Evolutionary conservation across 257 asterid species (phyloP), one percentile per base, ranked within the genome.

Genomic region (Solanum clarkiae): DNA sequence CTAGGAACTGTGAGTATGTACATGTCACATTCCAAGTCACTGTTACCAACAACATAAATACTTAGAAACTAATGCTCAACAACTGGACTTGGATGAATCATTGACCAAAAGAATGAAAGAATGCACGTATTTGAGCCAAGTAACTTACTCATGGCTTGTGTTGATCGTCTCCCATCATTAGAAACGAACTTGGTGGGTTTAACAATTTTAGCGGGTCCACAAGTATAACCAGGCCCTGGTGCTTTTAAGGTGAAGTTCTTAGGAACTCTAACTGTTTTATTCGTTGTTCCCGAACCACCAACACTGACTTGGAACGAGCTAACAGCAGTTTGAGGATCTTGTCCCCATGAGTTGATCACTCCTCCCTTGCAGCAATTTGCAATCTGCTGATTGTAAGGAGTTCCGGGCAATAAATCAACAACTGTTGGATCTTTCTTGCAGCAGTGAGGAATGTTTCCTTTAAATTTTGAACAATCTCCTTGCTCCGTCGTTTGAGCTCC

Each of bases 331-430:
- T 75, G 44, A 2, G 91, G 91, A 87, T 94, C 96, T 81, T 94
- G 94, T 1, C 85, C 94, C 96, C 95, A 94, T 1, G 97, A 90
- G 85, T 53, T 83, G 77, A 94, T 86, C 70, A 94, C 97, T 32
- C 97, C 97, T 72, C 97, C 97, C 87, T 92, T 94, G 65, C 97
- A 94, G 84, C 96, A 94, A 71, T 94, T 92, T 5, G 97, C 93
- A 83, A 92, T 91, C 91, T 92, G 96, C 77, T 89, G 97, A 81
- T 94, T 94, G 84, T 94, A 91, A 69, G 97, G 96, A 44, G 97
- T 92, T 42, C 96, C 96, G 0, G 97, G 97, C 57, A 93, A 87
- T 47, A 93, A 81, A 87, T 94, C 97, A 1, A 91, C 92, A 0
- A 94, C 92, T 0, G 91, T 90, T 8, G 97, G 97, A 83, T 94